A percentile compares a stretch with the other conserved stretches of the same genome.
phyloP scores from a whole-genome alignment of 495 filamentous ascomycete genomes.

The Astrothelium subdiscretum region DNA sequence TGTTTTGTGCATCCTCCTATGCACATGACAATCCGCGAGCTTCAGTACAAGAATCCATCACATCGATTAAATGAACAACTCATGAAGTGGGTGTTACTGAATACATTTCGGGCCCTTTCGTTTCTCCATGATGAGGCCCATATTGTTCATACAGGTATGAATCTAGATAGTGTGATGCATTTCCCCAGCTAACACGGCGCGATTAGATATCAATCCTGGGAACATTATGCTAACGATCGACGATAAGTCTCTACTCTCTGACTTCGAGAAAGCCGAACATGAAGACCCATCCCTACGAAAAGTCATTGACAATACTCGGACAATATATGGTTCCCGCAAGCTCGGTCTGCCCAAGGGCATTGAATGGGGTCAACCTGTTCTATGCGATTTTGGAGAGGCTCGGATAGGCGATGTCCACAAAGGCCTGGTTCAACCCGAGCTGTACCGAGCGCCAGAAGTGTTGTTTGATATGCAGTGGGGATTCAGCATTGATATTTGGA shows the following conservation, averaged over 20 bases:
- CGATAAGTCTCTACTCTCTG: conserved; percentile 9
- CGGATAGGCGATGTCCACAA: conserved; percentile 13
- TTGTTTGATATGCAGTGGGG: conserved; percentile 34
- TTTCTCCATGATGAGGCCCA: conserved; percentile 33
- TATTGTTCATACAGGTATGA: conserved; percentile 35
- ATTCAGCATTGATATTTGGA: conserved; percentile 41
- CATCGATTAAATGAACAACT: not conserved
- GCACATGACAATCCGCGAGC: conserved; percentile 23
- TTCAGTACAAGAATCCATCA: not conserved
- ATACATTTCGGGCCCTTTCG: conserved; percentile 29
- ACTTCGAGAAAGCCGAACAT: conserved; percentile 19
- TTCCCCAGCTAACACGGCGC: not conserved
- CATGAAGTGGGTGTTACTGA: conserved; percentile 2
- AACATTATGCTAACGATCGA: conserved; percentile 27
- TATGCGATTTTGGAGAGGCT: conserved; percentile 40
- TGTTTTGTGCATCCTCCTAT: conserved; percentile 37
- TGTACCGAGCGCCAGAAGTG: conserved; percentile 38
- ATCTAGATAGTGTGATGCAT: conserved; percentile 1
- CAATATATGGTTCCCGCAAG: conserved; percentile 24
- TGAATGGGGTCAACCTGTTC: conserved; percentile 21
- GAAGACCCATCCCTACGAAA: conserved; percentile 25
- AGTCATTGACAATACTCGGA: conserved; percentile 15
- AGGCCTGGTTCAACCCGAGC: conserved; percentile 16
- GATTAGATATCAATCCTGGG: conserved; percentile 24
- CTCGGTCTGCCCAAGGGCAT: not conserved